A percentile compares a stretch with the other conserved stretches of the same genome.
Evolutionary conservation across 495 filamentous ascomycete species (phyloP).

Genomic region (Xylaria bambusicola): DNA sequence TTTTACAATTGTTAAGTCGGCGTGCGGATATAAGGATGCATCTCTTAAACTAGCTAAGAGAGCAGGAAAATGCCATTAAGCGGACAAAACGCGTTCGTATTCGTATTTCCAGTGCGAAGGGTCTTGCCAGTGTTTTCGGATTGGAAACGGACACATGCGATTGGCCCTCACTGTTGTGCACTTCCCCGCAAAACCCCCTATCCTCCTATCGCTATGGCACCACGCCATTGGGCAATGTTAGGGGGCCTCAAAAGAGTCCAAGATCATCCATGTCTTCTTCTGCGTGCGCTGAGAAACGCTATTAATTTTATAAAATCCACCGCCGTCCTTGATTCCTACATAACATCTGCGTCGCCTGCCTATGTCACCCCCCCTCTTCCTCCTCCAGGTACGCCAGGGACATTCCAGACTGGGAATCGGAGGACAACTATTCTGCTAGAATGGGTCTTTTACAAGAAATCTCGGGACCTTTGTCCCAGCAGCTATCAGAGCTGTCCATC

Average conservation of each 20-base stretch:
- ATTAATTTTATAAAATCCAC: conserved; percentile 15
- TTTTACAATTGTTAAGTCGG: background rate
- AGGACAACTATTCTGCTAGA: conserved; percentile 14
- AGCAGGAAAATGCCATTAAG: no score
- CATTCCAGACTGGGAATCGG: conserved; percentile 7
- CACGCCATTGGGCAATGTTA: conserved; percentile 13
- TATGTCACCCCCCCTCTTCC: background rate
- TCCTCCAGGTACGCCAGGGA: conserved; percentile 2
- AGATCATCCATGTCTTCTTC: background rate
- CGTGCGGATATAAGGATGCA: no score
- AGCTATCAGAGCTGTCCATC: conserved; percentile 44
- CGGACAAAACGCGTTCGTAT: conserved; percentile 8
- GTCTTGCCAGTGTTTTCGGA: background rate
- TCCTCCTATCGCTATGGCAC: background rate
- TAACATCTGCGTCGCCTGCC: background rate
- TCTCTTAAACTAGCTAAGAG: no score
- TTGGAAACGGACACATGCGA: conserved; percentile 8
- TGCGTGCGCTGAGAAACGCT: background rate
- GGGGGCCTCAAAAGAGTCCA: background rate
- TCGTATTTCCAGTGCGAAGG: background rate
- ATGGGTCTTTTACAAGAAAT: conserved; percentile 57
- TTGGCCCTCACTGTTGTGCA: background rate
- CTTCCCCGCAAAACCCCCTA: conserved; percentile 12
- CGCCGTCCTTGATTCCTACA: background rate
- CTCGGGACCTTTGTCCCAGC: conserved; percentile 45